Evolutionary conservation across 345 rosid genomes (phyloP), one percentile per base, ranked within the genome.

Genomic region (Passiflora organensis): DNA sequence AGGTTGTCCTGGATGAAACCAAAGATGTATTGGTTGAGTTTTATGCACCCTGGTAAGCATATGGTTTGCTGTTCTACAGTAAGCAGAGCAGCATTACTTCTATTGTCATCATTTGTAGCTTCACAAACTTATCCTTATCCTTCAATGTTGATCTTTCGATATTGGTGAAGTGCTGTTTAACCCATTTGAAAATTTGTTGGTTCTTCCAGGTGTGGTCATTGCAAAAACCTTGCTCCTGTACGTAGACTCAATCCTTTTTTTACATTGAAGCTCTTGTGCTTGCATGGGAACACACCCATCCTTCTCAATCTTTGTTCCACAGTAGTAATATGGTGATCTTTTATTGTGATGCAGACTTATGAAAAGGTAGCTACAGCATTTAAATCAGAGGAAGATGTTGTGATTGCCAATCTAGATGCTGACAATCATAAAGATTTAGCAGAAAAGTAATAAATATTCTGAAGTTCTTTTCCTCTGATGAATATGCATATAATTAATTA

Each of bases 151-250:
- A 14, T 24, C n/a, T 45, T 43, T 56, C 20, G 34, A 25, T 6
- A 5, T 44, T 37, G n/a, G n/a, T n/a, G n/a, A n/a, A n/a, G 21
- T 28, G 16, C 9, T 11, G 59, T 43, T 51, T 46, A n/a, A 37
- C 25, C 51, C 15, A 38, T 53, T 72, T 44, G 43, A 58, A 37
- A 47, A 44, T 58, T 67, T n/a, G n/a, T 43, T 63, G 43, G 56
- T 60, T 70, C 48, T 69, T 44, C 51, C 79, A 93, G 99, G 99
- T 94, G 99, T 71, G 99, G 99, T 49, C 99, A 94, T 67, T 94
- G 99, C 82, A 89, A 94, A 69, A 75, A 55, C 45, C 96, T 94
- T 28, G 99, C 99, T 75, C 99, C 99, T 54, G 96, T 93, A 83
- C 68, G 91, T 66, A 17, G 18, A 44, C 39, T 6, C 64, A 18